phyloP scores from a whole-genome alignment of 768 basidiomycete species.

The Lactarius pseudohatsudake region DNA sequence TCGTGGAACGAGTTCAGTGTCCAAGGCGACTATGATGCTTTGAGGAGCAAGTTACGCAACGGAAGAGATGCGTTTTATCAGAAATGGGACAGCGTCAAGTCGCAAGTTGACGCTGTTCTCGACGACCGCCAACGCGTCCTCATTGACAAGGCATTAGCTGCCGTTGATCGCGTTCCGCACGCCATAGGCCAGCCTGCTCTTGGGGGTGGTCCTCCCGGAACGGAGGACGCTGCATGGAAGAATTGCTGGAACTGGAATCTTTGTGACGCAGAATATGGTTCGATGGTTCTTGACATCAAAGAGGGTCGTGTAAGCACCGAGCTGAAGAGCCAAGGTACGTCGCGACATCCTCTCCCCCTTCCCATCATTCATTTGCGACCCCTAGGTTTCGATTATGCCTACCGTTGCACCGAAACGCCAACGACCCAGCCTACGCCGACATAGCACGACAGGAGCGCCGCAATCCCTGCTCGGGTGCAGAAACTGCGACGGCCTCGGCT shows the following conservation, averaged over 20 bases:
- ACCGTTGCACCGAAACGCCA: slow-evolving; percentile 68
- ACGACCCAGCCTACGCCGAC: slow-evolving; percentile 58
- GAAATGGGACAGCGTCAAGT: slow-evolving; percentile 91
- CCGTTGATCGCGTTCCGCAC: slow-evolving; percentile 77
- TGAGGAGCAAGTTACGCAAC: slow-evolving; percentile 71
- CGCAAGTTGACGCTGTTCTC: slow-evolving; percentile 87
- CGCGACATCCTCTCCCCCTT: slow-evolving; percentile 11
- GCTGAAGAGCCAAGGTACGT: slow-evolving; percentile 84
- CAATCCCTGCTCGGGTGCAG: neutral
- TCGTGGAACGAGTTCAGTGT: slow-evolving; percentile 98
- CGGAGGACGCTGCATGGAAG: slow-evolving; percentile 95
- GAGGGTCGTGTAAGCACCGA: slow-evolving; percentile 93
- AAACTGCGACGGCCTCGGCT: neutral
- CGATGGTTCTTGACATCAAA: slow-evolving; percentile 82
- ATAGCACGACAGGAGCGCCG: slow-evolving; percentile 28
- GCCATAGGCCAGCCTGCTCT: slow-evolving; percentile 46
- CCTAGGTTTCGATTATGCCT: slow-evolving; percentile 93
- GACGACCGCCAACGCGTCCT: slow-evolving; percentile 87
- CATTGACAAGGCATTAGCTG: slow-evolving; percentile 84
- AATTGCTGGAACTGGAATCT: slow-evolving; percentile 99
- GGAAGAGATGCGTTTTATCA: slow-evolving; percentile 85
- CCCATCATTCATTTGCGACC: neutral
- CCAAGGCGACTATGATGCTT: slow-evolving; percentile 84
- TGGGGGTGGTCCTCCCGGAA: slow-evolving; percentile 43
- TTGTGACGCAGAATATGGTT: slow-evolving; percentile 93